phyloP scores from a whole-genome alignment of 2,329 filamentous ascomycete genomes.

The Corynespora cassiicola region DNA sequence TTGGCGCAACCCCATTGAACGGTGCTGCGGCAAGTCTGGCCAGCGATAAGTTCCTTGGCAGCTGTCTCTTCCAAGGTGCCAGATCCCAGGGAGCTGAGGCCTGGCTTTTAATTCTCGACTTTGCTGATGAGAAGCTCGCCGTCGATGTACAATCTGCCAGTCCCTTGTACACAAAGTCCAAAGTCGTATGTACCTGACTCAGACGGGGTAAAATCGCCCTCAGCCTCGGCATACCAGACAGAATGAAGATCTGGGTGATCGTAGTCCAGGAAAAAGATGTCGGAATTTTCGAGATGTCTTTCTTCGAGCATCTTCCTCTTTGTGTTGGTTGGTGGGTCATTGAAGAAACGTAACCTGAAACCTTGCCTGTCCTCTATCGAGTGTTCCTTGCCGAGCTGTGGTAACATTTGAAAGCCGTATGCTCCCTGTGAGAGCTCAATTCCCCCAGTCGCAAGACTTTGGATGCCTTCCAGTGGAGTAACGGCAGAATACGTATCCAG shows the following conservation, averaged over 20 bases:
- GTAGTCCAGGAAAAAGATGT: slow-evolving; percentile 4
- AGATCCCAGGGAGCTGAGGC: too few species aligned
- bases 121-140: slow-evolving; percentile 1
- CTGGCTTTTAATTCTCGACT: too few species aligned
- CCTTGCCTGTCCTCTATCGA: neutral
- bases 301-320: neutral
- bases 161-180: slow-evolving; percentile 1
- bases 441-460: neutral
- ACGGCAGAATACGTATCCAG: slow-evolving; percentile 3
- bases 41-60: too few species aligned
- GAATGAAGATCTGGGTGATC: slow-evolving; percentile 3
- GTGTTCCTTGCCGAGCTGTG: neutral
- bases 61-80: too few species aligned
- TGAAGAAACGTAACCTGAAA: slow-evolving; percentile 1
- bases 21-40: too few species aligned
- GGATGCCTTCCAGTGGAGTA: slow-evolving; percentile 4
- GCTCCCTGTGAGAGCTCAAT: slow-evolving; percentile 1
- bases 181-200: slow-evolving; percentile 1
- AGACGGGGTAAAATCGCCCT: neutral
- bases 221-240: neutral
- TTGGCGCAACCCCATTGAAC: too few species aligned
- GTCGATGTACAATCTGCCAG: slow-evolving; percentile 2
- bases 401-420: neutral
- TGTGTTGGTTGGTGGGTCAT: slow-evolving; percentile 1
- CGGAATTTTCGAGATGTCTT: neutral